Base-by-base conservation (phyloP, 139 green algal species). In the Coelastrella sp. region DNA sequence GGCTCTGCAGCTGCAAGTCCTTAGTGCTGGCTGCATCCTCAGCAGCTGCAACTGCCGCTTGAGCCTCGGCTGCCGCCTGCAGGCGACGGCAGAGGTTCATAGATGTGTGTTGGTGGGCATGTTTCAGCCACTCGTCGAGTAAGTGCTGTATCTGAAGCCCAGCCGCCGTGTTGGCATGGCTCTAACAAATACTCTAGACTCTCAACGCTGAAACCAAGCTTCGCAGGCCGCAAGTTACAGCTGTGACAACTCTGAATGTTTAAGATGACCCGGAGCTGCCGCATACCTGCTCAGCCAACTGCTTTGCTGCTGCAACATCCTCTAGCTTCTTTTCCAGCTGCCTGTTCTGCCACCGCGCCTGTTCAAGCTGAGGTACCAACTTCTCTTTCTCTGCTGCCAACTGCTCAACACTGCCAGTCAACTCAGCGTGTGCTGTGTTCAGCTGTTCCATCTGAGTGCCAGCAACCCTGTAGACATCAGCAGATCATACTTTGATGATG, bases 301-400 rank as follows among this genome's bases (percentile, higher is more conserved):
- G 57, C 59, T 87, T 91, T 0, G 65, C 80, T 22, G 91, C 85
- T 47, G 74, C 56, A 13, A 90, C 32, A 58, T 94, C 92, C 59
- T 92, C 91, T 13, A 93, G 75, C 80, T 92, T 90, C 83, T 89
- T 92, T 86, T 96, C 90, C 80, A 93, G 85, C 91, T 95, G 92
- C 47, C 93, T 85, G 0, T 58, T 58, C 85, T 94, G 93, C 94
- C 94, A 96, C 71, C 86, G 90, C 13, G 80, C 80, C 86, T 95
- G 83, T 83, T 96, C 92, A 14, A 95, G 60, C 89, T 92, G 80
- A 6, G 90, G 89, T 20, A 84, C 16, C 87, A 94, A 74, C 68
- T 71, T 17, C 4, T 93, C 89, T 22, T 91, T 92, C 54, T 92
- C 83, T 11, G 88, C 86, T 74, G 23, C 54, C 47, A 80, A 17